Evolutionary conservation across 108 stramenopile genomes (phyloP).

Genomic region (Chaetoceros tenuissimus): DNA sequence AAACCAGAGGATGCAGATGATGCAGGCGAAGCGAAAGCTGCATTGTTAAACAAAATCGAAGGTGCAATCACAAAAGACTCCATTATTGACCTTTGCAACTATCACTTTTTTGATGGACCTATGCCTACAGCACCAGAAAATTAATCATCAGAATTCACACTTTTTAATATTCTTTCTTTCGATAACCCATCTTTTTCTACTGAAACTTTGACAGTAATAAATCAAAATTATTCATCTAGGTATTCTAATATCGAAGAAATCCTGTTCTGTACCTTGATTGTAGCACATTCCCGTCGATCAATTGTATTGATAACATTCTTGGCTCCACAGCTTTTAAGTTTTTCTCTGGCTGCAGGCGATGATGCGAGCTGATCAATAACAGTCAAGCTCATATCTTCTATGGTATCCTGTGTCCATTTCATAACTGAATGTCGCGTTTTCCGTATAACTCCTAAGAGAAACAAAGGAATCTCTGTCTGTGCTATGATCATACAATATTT

Average conservation of each 20-base stretch:
- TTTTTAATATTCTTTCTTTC: neutral
- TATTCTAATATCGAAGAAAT: neutral
- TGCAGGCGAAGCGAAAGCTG: constrained; percentile 46
- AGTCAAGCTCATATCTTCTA: neutral
- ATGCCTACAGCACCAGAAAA: constrained; percentile 22
- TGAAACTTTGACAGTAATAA: neutral
- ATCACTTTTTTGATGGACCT: constrained; percentile 72
- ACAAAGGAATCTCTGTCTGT: neutral
- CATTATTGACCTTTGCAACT: constrained; percentile 54
- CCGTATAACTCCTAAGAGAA: neutral
- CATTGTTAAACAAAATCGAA: constrained; percentile 72
- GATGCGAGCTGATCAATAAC: neutral
- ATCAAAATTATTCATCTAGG: neutral
- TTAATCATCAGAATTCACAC: neutral
- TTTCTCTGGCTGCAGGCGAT: neutral
- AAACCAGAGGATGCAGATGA: constrained; percentile 34
- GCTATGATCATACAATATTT: neutral
- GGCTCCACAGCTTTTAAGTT: neutral
- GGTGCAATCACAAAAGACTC: constrained; percentile 63
- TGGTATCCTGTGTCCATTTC: neutral
- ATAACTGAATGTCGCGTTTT: neutral
- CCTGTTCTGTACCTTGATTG: neutral
- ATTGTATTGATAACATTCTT: neutral
- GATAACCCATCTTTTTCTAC: neutral
- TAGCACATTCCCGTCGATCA: neutral